A percentile compares a stretch with the other conserved stretches of the same genome.
phyloP scores from a whole-genome alignment of 768 basidiomycete species.

The Suillus subluteus region DNA sequence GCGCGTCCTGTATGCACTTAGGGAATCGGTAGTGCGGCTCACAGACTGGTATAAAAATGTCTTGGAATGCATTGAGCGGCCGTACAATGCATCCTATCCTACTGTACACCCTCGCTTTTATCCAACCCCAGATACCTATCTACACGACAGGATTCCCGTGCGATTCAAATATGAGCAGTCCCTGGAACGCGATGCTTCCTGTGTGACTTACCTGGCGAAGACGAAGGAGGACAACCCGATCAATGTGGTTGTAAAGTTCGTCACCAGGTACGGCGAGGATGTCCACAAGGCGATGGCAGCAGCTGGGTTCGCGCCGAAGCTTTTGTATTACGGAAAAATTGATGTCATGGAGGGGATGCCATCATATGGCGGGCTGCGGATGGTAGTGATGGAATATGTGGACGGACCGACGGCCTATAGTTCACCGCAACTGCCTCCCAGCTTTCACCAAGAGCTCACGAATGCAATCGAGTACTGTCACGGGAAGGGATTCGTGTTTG shows the following conservation, averaged over 20 bases:
- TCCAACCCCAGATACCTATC: slow-evolving; percentile 21
- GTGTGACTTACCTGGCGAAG: slow-evolving; percentile 29
- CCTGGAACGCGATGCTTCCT: slow-evolving; percentile 22
- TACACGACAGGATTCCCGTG: background rate
- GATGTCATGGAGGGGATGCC: slow-evolving; percentile 12
- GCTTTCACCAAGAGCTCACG: slow-evolving; percentile 10
- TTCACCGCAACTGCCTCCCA: slow-evolving; percentile 12
- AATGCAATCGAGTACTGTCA: background rate
- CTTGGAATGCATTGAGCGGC: background rate
- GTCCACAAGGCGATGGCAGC: slow-evolving; percentile 38
- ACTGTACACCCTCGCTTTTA: slow-evolving; percentile 21
- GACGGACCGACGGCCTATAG: slow-evolving; percentile 15
- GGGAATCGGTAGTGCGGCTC: slow-evolving; percentile 17
- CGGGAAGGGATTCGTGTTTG: background rate
- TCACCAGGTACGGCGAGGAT: slow-evolving; percentile 34
- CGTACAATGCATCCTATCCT: background rate
- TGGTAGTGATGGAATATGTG: slow-evolving; percentile 47
- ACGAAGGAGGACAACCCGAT: slow-evolving; percentile 5
- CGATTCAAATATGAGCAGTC: slow-evolving; percentile 25
- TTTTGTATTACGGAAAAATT: slow-evolving; percentile 35
- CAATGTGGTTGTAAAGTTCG: slow-evolving; percentile 43
- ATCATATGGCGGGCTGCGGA: slow-evolving; percentile 25
- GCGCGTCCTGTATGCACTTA: slow-evolving; percentile 27
- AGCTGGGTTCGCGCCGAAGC: slow-evolving; percentile 29
- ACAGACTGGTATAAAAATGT: slow-evolving; percentile 25